A percentile compares a stretch with the other conserved stretches of the same genome.
Conservation (phyloP, 1,139 yeast species). For the Hemisphaericaspora xylanilytica region DNA sequence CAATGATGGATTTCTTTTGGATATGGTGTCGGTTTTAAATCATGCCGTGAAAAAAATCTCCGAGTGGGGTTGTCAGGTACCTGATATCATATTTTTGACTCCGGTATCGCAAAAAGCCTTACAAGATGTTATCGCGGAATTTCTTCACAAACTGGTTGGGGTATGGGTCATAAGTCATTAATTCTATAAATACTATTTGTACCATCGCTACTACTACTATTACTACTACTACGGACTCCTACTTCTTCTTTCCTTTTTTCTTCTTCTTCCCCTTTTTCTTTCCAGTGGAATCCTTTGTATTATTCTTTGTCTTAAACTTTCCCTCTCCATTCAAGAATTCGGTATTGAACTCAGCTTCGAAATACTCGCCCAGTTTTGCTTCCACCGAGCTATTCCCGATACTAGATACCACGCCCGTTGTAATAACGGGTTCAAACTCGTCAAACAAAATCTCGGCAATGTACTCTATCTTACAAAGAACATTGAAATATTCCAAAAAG, state of each 20-base stretch:
- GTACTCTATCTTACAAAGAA: conserved; percentile 30
- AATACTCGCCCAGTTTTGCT: conserved; percentile 6
- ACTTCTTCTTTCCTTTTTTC: conserved; percentile 25
- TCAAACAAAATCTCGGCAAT: conserved; percentile 29
- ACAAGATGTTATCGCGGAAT: background rate
- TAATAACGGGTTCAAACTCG: conserved; percentile 24
- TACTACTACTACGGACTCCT: conserved; percentile 1
- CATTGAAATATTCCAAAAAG: conserved; percentile 29
- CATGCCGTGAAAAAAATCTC: background rate
- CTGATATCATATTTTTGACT: background rate
- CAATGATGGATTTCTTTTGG: background rate
- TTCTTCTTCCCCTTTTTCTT: conserved; percentile 25
- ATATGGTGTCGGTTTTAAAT: background rate
- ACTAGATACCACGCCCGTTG: conserved; percentile 18
- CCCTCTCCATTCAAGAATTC: conserved; percentile 28
- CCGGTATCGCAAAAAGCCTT: conserved; percentile 3
- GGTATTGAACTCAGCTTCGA: conserved; percentile 23
- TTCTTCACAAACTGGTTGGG: background rate
- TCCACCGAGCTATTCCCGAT: conserved; percentile 3
- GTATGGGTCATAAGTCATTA: background rate
- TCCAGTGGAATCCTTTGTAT: conserved; percentile 8
- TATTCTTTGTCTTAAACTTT: conserved; percentile 11
- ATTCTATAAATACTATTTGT: background rate
- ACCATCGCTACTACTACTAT: background rate
- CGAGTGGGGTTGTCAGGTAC: background rate